Evolutionary conservation across 2,329 filamentous ascomycete species (phyloP), one percentile per base, ranked within the genome.

Genomic region (Fusarium nodosum): DNA sequence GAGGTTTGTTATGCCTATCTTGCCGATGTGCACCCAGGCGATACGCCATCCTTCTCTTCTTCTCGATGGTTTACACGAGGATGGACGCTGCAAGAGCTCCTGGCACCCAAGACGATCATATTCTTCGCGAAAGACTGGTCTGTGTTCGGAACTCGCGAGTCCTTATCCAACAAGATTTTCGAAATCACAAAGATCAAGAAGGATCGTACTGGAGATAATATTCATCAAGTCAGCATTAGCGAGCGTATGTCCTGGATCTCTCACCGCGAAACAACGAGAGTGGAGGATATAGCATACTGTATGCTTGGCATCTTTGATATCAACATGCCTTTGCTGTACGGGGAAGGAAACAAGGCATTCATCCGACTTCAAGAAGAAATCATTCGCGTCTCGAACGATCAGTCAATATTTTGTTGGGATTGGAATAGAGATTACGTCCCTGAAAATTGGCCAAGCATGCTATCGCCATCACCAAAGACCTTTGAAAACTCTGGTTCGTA

Each of bases 311-410:
- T 54, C 0, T 54, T 54, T 11, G 51, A 26, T 2, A 44, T 54
- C 0, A 54, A 54, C 0, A 54, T 54, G 51, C 51, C 51, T 0
- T n/a, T 54, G 0, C 8, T 54, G 0, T 54, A 54, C 10, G 51
- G 51, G 0, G 38, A 54, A 34, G 51, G 51, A 0, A 16, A 4
- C 2, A 51, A 51, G 22, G 47, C 47, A 6, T 51, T 51, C 2
- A 16, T 51, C 0, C 22, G 47, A 2, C 18, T 51, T 1, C 47
- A 51, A 1, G 47, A 51, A 26, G 47, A 51, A 4, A 38, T 51
- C 13, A 38, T 51, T 5, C 22, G 33, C 0, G 1, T 51, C 2
- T 51, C 47, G 2, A 51, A 51, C 5, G 47, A 51, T 3, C 47
- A 38, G 1, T 28, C 47, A 1, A 51, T 51, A 5, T 51, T 51